These are phyloP conservation scores for Backusella psychrophila DNA, from an alignment of 192 early-diverging fungal species.

Conservation along the genomic window DNA sequence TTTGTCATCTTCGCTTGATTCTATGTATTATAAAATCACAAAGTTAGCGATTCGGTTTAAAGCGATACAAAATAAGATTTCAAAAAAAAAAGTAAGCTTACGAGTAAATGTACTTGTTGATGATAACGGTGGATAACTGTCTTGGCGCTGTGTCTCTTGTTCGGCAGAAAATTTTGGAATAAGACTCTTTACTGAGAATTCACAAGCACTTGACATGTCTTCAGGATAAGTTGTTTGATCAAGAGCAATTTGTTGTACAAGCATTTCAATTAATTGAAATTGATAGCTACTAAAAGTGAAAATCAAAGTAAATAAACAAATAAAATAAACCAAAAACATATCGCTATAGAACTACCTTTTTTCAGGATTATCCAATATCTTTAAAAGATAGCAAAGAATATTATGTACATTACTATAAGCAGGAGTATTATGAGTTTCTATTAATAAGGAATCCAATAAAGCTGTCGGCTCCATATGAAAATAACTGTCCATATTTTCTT, in stretches of 20 bases:
- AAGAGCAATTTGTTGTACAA: slow-evolving; percentile 10
- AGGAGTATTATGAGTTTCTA: slow-evolving; percentile 61
- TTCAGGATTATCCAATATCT: slow-evolving; percentile 45
- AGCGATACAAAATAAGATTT: neutral
- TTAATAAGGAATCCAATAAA: slow-evolving; percentile 62
- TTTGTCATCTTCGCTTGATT: slow-evolving; percentile 8
- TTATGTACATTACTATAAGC: slow-evolving; percentile 66
- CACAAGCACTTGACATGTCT: neutral
- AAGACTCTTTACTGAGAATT: slow-evolving; percentile 8
- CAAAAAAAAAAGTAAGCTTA: neutral
- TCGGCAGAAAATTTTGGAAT: slow-evolving; percentile 10
- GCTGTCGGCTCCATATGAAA: slow-evolving; percentile 53
- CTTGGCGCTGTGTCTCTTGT: neutral
- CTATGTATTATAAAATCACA: neutral
- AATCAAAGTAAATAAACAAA: neutral
- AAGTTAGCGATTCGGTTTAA: neutral
- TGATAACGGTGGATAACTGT: neutral
- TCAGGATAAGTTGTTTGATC: slow-evolving; percentile 11
- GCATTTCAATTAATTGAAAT: slow-evolving; percentile 10
- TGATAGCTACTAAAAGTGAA: slow-evolving; percentile 4
- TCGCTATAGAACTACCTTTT: slow-evolving; percentile 16
- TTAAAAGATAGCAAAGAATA: slow-evolving; percentile 67
- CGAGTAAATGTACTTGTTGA: neutral
- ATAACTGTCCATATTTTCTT: slow-evolving; percentile 40
- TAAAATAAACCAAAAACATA: neutral